Evolutionary conservation across 1,284 basidiomycete genomes (phyloP).

Genomic region (Flammula alnicola): DNA sequence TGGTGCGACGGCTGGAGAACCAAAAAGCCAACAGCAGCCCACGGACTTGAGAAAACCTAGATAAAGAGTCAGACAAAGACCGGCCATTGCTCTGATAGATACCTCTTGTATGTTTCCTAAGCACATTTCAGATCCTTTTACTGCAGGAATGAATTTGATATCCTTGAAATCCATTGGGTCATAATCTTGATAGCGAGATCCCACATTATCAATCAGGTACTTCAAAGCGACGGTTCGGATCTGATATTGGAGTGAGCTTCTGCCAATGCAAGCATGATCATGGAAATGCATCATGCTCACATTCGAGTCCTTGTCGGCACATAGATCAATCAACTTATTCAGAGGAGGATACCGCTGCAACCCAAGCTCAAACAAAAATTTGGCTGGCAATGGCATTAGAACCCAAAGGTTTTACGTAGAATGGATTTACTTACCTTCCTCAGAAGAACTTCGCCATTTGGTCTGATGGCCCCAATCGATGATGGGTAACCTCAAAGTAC

Average conservation of each 20-base stretch:
- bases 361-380: constrained; percentile 83
- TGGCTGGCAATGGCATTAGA: constrained; percentile 55
- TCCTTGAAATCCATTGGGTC: constrained; percentile 55
- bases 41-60: constrained; percentile 77
- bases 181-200: constrained; percentile 68
- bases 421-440: constrained; percentile 68
- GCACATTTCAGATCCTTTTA: constrained; percentile 52
- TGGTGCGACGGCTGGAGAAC: constrained; percentile 62
- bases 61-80: too few relatives aligned
- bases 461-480: constrained; percentile 84
- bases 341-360: constrained; percentile 77
- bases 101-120: constrained; percentile 77
- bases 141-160: constrained; percentile 83
- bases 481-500: constrained; percentile 78
- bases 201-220: constrained; percentile 79
- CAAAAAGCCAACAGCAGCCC: constrained; percentile 78
- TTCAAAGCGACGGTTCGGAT: constrained; percentile 65
- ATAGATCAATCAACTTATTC: constrained; percentile 68
- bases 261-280: background rate
- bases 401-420: background rate
- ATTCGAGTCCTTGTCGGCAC: constrained; percentile 54
- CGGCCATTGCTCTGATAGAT: too few relatives aligned
- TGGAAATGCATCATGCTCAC: constrained; percentile 29
- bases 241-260: constrained; percentile 20
- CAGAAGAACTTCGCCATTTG: constrained; percentile 81